Evolutionary conservation across 345 rosid species (phyloP).

Genomic region (Mangifera indica): DNA sequence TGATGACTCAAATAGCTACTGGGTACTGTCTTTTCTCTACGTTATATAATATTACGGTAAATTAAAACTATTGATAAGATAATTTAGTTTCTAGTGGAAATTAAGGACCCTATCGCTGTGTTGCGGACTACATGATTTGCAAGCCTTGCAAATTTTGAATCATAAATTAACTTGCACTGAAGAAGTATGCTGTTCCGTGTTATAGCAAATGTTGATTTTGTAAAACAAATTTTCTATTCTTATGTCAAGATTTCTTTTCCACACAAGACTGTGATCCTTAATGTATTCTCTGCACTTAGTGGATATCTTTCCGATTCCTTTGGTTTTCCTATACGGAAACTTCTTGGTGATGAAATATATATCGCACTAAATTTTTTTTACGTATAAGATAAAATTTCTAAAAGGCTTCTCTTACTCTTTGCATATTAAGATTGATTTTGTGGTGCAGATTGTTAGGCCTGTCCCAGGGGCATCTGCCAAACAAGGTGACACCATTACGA

Average conservation of each 20-base stretch:
- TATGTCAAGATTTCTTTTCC: background rate
- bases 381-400: background rate
- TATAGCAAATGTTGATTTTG: background rate
- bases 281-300: background rate
- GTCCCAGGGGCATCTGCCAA: conserved; percentile 49
- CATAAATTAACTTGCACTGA: too few relatives aligned
- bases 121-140: background rate
- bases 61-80: background rate
- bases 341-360: background rate
- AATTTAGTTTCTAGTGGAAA: too few relatives aligned
- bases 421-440: background rate
- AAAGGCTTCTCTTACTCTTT: background rate
- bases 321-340: background rate
- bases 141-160: background rate
- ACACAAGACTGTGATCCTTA: background rate
- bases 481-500: conserved; percentile 73
- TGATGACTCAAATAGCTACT: conserved; percentile 92
- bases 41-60: background rate
- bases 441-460: conserved; percentile 74
- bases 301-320: background rate
- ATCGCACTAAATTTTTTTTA: background rate
- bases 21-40: conserved; percentile 50
- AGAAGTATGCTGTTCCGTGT: background rate
- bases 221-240: background rate
- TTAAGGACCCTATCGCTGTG: too few relatives aligned